Base-by-base conservation (phyloP, 768 basidiomycete species). In the Boletus tylopilopsis region DNA sequence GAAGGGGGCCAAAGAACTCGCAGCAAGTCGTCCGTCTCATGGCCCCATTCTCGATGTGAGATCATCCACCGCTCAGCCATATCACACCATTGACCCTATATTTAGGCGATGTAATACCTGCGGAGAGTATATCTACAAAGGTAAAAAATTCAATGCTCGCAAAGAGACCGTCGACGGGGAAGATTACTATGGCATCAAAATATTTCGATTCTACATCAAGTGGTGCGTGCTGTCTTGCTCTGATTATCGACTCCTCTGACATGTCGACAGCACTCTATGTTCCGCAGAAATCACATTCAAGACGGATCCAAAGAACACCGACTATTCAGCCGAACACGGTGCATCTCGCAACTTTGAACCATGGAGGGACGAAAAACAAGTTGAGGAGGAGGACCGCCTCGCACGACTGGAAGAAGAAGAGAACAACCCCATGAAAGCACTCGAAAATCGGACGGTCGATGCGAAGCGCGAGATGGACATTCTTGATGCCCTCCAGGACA, bases 281-380 rank as follows among this genome's bases (percentile, higher is more conserved):
- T 96, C 94, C 3, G 89, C 95, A 9, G 96, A 99, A 67, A 98
- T 99, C 57, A 98, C 96, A 0, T 99, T 99, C 84, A 98, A 98
- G 70, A 99, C 96, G 0, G 95, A 99, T 65, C 95, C 95, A 18
- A 95, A 95, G 78, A 94, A 96, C 64, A 94, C 94, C 1, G 93
- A 95, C 66, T 95, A 95, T 58, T 35, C 76, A 18, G 92, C 91
- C 36, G 95, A 99, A 71, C 95, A 97, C 63, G 96, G 96, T 25
- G 96, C 96, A 24, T 93, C 90, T 5, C 83, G 96, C 5, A 99
- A 98, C 66, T 98, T 97, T 63, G 96, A 99, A 71, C 93, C 94
- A 12, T 98, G 94, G 94, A 72, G 92, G 60, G 92, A 94, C 47
- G 86, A 92, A 63, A 60, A 77, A 56, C 85, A 79, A 1, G 81